Evolutionary conservation across 1,284 basidiomycete genomes (phyloP), one percentile per base, ranked within the genome.

Genomic region (Sporisorium sorghi): DNA sequence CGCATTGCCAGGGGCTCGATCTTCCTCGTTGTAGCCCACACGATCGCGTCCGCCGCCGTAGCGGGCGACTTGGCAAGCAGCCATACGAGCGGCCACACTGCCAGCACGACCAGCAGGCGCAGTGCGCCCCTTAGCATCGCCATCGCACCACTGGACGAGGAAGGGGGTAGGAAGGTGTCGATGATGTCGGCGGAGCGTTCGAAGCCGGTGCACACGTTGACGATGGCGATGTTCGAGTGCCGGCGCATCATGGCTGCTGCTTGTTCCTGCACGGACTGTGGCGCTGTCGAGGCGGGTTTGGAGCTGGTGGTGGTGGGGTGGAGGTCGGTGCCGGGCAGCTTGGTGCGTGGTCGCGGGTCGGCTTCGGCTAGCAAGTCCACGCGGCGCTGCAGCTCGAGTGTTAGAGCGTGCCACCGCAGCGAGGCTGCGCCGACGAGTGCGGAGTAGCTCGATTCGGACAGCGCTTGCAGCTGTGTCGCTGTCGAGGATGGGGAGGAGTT

Each of bases 171-270:
- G 23, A 73, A 76, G 3, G 66, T 65, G 2, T 64, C 58, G 26
- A 76, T 56, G 32, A 79, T 50, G 23, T 79, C 75, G 10, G 62
- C 28, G 9, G 66, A 58, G 8, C 80, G 50, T 50, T 83, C 80
- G 54, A 82, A 83, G 24, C 81, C 81, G n/a, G 78, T 66, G 46
- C 77, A 81, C n/a, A 83, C 78, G 28, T 71, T 64, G 58, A 83
- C 42, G 15, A 75, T 59, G 5, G 59, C 62, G n/a, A 83, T 76
- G 51, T 82, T 81, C 40, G 70, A 74, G 30, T 56, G 60, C 49
- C 56, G 65, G 26, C 46, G 39, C 65, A 68, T 68, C 5, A 23
- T 39, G 14, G 35, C 14, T 12, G 48, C 19, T 6, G 58, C 65
- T 55, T 61, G 26, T 19, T 30, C 15, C n/a, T 47, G 46, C 11